Conservation (phyloP, 78 protist genomes). For the Protostelium mycophagum region DNA sequence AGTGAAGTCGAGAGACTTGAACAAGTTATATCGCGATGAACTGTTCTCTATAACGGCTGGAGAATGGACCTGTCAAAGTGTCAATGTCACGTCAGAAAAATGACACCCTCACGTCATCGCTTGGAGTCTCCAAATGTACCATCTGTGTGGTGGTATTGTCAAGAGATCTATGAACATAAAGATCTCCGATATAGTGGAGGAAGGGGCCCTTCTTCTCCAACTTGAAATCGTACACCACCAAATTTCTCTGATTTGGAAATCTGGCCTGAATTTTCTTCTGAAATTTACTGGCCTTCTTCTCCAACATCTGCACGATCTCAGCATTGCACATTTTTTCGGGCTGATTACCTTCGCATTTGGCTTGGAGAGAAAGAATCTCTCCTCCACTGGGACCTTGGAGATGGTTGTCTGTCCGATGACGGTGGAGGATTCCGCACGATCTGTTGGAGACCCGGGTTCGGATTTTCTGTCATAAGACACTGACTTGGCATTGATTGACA, state of each 20-base stretch:
- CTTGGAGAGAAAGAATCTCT: not conserved
- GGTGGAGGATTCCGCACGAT: not conserved
- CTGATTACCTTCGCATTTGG: not conserved
- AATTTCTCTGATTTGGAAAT: conserved; percentile 53
- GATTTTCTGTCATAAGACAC: not conserved
- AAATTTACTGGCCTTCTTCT: conserved; percentile 12
- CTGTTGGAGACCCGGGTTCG: not conserved
- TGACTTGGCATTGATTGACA: not conserved
- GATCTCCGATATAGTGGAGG: conserved; percentile 16
- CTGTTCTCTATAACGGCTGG: conserved; percentile 11
- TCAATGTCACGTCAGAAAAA: not conserved
- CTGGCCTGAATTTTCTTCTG: conserved; percentile 7
- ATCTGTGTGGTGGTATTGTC: conserved; percentile 32
- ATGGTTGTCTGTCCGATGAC: not conserved
- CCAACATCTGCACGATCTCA: not conserved
- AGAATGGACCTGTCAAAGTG: conserved; percentile 11
- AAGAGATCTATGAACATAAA: conserved; percentile 36
- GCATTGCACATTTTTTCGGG: not conserved
- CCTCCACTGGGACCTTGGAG: not conserved
- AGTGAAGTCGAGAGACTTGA: conserved; percentile 33
- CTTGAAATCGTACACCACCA: conserved; percentile 18
- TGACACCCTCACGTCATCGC: not conserved
- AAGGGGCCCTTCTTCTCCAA: conserved; percentile 7
- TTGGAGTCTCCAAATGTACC: conserved; percentile 10
- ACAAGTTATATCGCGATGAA: conserved; percentile 22